phyloP scores from a whole-genome alignment of 306 rosid genomes.

The Cercis canadensis region DNA sequence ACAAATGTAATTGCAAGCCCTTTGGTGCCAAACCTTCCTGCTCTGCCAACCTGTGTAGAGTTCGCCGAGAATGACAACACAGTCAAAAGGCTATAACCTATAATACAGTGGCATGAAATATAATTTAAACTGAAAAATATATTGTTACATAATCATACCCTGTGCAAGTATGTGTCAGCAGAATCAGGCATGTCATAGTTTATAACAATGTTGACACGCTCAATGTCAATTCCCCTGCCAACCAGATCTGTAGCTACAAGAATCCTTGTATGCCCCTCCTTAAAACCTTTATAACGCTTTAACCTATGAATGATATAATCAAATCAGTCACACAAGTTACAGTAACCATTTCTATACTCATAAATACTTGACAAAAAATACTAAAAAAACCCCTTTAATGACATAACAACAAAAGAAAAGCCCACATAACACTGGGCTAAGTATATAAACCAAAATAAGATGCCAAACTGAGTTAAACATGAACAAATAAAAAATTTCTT shows the following conservation, averaged over 20 bases:
- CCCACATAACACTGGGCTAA: too few species aligned
- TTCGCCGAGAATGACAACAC: not conserved
- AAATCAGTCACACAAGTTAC: conserved; percentile 6
- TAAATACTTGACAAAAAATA: not conserved
- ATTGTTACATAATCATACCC: conserved; percentile 47
- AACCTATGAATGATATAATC: conserved; percentile 47
- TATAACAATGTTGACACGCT: conserved; percentile 81
- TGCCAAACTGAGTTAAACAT: too few species aligned
- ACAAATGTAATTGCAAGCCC: conserved; percentile 85
- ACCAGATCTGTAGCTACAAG: conserved; percentile 84
- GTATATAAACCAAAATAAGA: too few species aligned
- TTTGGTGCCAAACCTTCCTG: conserved; percentile 86
- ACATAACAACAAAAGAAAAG: not conserved
- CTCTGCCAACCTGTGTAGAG: conserved; percentile 69
- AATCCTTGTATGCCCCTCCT: conserved; percentile 82
- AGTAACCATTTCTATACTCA: too few species aligned
- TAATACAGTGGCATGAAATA: not conserved
- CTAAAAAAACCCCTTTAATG: not conserved
- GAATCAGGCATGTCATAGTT: conserved; percentile 87
- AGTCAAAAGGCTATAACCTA: not conserved
- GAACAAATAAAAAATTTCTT: too few species aligned
- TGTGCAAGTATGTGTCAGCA: conserved; percentile 79
- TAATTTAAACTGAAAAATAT: not conserved
- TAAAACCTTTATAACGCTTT: conserved; percentile 77
- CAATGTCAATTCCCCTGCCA: conserved; percentile 81